Conservation (phyloP, 2,329 filamentous ascomycete species). For the Phialophora verrucosa region DNA sequence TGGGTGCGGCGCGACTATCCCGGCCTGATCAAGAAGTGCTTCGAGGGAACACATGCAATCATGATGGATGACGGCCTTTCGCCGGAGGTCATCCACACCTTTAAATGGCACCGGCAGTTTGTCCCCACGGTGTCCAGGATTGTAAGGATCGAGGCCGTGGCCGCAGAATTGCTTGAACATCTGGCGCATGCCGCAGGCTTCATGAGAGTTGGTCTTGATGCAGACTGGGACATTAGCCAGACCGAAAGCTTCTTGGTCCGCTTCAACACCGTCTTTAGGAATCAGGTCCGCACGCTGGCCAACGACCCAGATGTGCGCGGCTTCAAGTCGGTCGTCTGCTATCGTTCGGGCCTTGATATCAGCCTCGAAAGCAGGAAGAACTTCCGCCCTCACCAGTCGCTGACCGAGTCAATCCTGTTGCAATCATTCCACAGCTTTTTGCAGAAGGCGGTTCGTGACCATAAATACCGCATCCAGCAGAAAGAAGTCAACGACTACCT, state of each 20-base stretch:
- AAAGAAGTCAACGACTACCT: slow-evolving; percentile 72
- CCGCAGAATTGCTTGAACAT: slow-evolving; percentile 65
- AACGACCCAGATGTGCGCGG: slow-evolving; percentile 71
- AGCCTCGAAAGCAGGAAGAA: slow-evolving; percentile 41
- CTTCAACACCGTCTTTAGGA: slow-evolving; percentile 59
- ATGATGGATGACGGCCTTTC: slow-evolving; percentile 79
- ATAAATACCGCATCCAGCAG: slow-evolving; percentile 58
- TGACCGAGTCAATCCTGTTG: slow-evolving; percentile 36
- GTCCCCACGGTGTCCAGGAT: slow-evolving; percentile 70
- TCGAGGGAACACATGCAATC: slow-evolving; percentile 73
- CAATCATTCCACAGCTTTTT: slow-evolving; percentile 38
- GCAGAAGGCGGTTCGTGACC: slow-evolving; percentile 37
- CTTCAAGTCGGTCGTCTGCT: slow-evolving; percentile 85
- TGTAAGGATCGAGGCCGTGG: slow-evolving; percentile 76
- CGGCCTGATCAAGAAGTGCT: slow-evolving; percentile 66
- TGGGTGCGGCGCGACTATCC: slow-evolving; percentile 58
- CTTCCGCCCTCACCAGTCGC: slow-evolving; percentile 39
- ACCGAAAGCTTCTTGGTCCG: slow-evolving; percentile 39
- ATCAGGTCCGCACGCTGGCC: slow-evolving; percentile 62
- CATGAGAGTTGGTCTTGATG: slow-evolving; percentile 49
- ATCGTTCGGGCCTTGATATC: slow-evolving; percentile 74
- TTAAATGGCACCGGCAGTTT: slow-evolving; percentile 69
- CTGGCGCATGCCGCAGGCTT: slow-evolving; percentile 49
- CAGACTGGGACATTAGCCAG: slow-evolving; percentile 45
- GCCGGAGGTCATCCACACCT: slow-evolving; percentile 61